phyloP scores from a whole-genome alignment of 139 green algal genomes.

The Deuterostichococcus epilithicus region DNA sequence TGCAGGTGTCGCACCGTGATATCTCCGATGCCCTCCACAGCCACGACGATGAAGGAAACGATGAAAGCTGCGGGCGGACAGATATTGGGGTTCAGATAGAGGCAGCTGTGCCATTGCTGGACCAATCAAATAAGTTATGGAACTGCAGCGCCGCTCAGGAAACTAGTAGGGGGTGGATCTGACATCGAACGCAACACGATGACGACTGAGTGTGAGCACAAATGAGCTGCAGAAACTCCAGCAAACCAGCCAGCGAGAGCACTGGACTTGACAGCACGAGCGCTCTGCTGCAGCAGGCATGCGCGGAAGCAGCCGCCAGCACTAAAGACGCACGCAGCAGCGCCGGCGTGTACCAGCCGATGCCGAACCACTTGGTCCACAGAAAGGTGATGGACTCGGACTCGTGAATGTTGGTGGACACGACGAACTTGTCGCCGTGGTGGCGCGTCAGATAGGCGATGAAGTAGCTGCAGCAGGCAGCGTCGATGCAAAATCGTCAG shows the following conservation, averaged over 20 bases:
- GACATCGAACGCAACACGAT: neutral
- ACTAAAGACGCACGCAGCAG: neutral
- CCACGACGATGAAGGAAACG: constrained; percentile 43
- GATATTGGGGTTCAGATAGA: neutral
- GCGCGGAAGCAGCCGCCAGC: neutral
- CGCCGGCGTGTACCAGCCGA: constrained; percentile 29
- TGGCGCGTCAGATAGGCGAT: constrained; percentile 27
- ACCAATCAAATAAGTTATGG: neutral
- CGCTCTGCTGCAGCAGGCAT: constrained; percentile 15
- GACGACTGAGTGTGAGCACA: neutral
- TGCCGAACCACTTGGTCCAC: constrained; percentile 65
- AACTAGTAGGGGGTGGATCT: neutral
- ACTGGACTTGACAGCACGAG: neutral
- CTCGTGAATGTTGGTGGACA: constrained; percentile 30
- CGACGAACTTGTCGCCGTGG: constrained; percentile 47
- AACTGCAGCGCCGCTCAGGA: neutral
- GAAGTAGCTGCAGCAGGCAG: constrained; percentile 33
- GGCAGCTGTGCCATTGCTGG: neutral
- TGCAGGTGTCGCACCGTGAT: constrained; percentile 19
- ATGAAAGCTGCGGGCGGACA: constrained; percentile 1
- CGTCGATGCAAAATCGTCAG: too few species aligned
- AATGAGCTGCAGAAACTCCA: neutral
- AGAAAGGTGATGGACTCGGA: constrained; percentile 70
- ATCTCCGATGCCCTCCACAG: constrained; percentile 71
- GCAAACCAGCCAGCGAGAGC: neutral